Percentiles rank a stretch among this genome's conserved stretches.
Evolutionary conservation across 495 filamentous ascomycete species (phyloP).

Genomic region (Lophium mytilinum): DNA sequence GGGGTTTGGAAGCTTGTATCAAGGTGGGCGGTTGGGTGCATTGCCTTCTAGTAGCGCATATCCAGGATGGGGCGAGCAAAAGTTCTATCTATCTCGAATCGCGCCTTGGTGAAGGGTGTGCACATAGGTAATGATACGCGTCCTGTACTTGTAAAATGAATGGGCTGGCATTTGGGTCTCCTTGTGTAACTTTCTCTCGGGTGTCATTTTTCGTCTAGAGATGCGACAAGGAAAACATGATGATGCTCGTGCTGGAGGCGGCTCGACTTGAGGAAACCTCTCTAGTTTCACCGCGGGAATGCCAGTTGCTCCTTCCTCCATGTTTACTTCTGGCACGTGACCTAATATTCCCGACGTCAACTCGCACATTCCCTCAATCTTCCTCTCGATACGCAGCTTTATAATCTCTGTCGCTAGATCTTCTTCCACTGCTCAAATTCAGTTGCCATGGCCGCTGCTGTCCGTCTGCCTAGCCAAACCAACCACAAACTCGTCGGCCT

Average conservation of each 20-base stretch:
- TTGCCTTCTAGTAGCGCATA: neutral
- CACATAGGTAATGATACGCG: constrained; percentile 2
- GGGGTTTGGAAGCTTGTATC: neutral
- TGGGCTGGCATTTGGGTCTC: neutral
- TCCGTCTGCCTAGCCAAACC: neutral
- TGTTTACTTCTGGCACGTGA: neutral
- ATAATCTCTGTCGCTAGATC: neutral
- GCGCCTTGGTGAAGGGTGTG: neutral
- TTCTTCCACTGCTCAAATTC: neutral
- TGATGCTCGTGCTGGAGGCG: no score
- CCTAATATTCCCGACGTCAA: neutral
- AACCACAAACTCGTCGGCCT: neutral
- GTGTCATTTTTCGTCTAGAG: neutral
- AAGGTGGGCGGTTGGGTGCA: neutral
- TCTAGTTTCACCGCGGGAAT: neutral
- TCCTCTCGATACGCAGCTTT: neutral
- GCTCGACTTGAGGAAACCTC: neutral
- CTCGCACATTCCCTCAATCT: neutral
- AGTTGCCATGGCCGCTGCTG: neutral
- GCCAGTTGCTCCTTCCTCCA: neutral
- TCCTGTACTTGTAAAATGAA: constrained; percentile 2
- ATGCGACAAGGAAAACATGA: constrained; percentile 1
- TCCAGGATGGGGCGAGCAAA: neutral
- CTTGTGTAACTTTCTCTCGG: neutral
- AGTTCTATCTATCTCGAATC: neutral